Evolutionary conservation across 257 asterid genomes (phyloP), one percentile per base, ranked within the genome.

Genomic region (Rubia yunnanensis): DNA sequence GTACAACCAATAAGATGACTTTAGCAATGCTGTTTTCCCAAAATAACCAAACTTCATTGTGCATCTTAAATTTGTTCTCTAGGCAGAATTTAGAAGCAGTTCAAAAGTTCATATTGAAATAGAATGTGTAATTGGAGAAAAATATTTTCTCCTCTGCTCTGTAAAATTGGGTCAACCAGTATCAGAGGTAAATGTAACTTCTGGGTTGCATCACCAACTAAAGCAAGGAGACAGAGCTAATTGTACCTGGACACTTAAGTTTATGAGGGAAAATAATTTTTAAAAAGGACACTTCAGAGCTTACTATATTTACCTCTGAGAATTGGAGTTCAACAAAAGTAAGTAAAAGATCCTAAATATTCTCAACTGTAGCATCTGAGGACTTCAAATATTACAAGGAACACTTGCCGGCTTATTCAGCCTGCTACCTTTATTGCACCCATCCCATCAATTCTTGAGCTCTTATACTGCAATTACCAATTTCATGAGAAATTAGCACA

Each of bases 401-500:
- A 41, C 78, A 81, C 67, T 76, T 74, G 66, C 78, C 62, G 65
- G 79, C 80, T 75, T 64, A 72, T 61, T 88, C 90, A 86, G 79
- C 96, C 88, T 60, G 92, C 96, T 73, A 85, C 94, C 86, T 75
- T 88, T 75, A 89, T 82, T 73, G 88, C 89, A 75, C 94, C 89
- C 85, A 87, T 79, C 79, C 89, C 96, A 68, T 87, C 96, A 27
- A 89, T 80, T 85, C 84, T 92, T 80, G 95, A 85, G 88, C 95
- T 87, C 87, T 83, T 89, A 79, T 84, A 95, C 99, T 89, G 96
- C 88, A 77, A 63, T 62, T 57, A 52, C 76, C 73, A 64, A 60
- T 84, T 36, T 15, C 66, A 66, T 64, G 68, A 74, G 78, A 82
- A 65, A 63, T 64, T 70, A 60, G 74, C 68, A 74, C 28, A 39